Conservation (phyloP, 129 eudicot species). For the Chrysanthemum seticuspe region DNA sequence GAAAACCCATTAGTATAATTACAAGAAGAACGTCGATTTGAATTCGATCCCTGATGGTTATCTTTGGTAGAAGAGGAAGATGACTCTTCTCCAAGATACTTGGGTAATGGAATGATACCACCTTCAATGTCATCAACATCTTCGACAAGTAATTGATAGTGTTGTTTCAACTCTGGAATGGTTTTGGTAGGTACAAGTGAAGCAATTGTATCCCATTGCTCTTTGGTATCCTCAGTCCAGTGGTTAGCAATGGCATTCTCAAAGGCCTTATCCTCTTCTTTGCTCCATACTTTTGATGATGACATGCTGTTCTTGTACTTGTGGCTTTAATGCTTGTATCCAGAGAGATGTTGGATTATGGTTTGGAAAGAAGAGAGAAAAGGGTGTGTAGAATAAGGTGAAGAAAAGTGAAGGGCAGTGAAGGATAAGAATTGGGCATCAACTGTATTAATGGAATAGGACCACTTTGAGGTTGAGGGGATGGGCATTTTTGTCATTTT, state of each 20-base stretch:
- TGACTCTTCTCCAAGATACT: constrained; percentile 61
- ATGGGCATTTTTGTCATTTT: constrained; percentile 72
- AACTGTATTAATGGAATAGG: constrained; percentile 73
- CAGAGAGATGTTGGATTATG: constrained; percentile 18
- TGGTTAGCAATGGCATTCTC: constrained; percentile 86
- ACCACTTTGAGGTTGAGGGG: constrained; percentile 79
- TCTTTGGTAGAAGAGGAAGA: constrained; percentile 52
- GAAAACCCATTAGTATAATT: constrained; percentile 46
- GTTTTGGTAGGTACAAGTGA: constrained; percentile 66
- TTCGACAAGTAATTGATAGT: constrained; percentile 60
- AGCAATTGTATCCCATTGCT: constrained; percentile 67
- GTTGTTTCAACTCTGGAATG: constrained; percentile 65
- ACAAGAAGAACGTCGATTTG: constrained; percentile 42
- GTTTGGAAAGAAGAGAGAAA: constrained; percentile 29
- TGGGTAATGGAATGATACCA: constrained; percentile 73
- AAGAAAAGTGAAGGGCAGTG: constrained; percentile 31
- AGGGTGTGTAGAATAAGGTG: constrained; percentile 31
- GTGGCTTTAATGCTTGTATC: constrained; percentile 10
- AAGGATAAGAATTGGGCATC: constrained; percentile 55
- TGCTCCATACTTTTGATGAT: constrained; percentile 59
- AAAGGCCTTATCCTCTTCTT: constrained; percentile 92
- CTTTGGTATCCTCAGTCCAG: constrained; percentile 51
- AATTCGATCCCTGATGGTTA: constrained; percentile 31
- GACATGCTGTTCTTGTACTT: constrained; percentile 40
- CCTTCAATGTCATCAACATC: constrained; percentile 84